phyloP scores from a whole-genome alignment of 148 eudicot species.

The Rhododendron kiyosumense region DNA sequence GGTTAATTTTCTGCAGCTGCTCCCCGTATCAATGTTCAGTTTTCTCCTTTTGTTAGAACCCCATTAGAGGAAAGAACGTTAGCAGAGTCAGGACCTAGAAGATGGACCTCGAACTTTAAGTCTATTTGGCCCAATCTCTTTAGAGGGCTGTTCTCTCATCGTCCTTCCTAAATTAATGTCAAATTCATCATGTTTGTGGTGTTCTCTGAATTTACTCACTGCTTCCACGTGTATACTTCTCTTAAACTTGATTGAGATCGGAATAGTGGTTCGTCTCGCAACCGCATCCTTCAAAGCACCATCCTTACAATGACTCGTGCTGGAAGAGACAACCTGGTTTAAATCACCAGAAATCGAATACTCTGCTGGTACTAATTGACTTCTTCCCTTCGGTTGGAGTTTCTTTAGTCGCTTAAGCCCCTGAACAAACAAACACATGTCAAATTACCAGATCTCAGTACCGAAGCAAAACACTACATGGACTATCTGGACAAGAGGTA shows the following conservation, averaged over 20 bases:
- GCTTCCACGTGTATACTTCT: constrained; percentile 28
- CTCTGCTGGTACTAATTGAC: constrained; percentile 23
- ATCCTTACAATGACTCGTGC: constrained; percentile 15
- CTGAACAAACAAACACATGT: constrained; percentile 25
- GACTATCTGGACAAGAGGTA: not conserved
- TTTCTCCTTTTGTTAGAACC: constrained; percentile 43
- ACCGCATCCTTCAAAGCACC: constrained; percentile 20
- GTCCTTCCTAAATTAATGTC: constrained; percentile 23
- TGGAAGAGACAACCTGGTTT: constrained; percentile 5
- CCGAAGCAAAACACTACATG: not conserved
- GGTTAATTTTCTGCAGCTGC: constrained; percentile 36
- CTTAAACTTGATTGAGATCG: constrained; percentile 52
- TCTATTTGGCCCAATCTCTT: constrained; percentile 55
- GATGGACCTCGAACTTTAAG: constrained; percentile 72
- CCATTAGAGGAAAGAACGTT: constrained; percentile 32
- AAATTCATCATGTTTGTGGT: constrained; percentile 17
- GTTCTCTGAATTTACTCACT: constrained; percentile 16
- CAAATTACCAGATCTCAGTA: not conserved
- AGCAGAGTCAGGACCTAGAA: constrained; percentile 38
- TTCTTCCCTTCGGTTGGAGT: constrained; percentile 33
- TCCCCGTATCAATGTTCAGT: constrained; percentile 20
- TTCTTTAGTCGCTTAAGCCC: constrained; percentile 66
- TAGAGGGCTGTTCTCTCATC: constrained; percentile 26
- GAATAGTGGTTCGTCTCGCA: constrained; percentile 28
- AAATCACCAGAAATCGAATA: constrained; percentile 12